phyloP scores from a whole-genome alignment of 2,329 filamentous ascomycete genomes.

The Akanthomyces dipterigenus region DNA sequence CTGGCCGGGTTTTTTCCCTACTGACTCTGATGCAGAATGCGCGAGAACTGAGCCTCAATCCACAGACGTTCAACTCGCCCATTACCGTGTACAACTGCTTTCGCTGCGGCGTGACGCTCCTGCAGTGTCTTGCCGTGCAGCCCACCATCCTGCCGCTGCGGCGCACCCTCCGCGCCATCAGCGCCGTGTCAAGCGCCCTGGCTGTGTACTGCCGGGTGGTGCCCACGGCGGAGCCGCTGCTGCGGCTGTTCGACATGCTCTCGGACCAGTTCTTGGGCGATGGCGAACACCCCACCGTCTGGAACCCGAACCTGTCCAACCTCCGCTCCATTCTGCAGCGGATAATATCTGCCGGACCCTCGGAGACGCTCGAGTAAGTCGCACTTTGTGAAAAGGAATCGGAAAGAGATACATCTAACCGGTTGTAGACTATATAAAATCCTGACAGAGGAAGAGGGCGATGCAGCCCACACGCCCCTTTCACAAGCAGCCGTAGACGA shows the following conservation, averaged over 20 bases:
- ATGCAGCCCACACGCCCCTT: background rate
- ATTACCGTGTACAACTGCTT: slow-evolving; percentile 8
- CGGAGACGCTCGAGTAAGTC: background rate
- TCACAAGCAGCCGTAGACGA: background rate
- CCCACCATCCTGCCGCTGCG: slow-evolving; percentile 1
- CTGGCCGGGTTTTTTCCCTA: background rate
- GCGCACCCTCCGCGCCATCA: slow-evolving; percentile 1
- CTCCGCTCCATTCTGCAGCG: slow-evolving; percentile 1
- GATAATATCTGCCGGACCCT: background rate
- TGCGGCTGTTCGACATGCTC: slow-evolving; percentile 5
- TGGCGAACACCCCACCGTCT: background rate
- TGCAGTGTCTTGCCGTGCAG: slow-evolving; percentile 5
- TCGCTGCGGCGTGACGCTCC: slow-evolving; percentile 1
- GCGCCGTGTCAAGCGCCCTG: background rate
- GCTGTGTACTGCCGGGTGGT: background rate
- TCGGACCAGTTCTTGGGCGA: slow-evolving; percentile 1
- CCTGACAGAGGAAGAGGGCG: background rate
- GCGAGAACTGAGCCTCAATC: background rate
- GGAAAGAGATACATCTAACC: no score
- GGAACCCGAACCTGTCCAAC: background rate
- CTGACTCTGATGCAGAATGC: background rate
- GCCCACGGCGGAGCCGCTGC: background rate
- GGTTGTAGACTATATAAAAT: background rate
- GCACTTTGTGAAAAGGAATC: no score
- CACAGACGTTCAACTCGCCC: background rate